phyloP scores from a whole-genome alignment of 139 green algal genomes.

The Trebouxia sp. region DNA sequence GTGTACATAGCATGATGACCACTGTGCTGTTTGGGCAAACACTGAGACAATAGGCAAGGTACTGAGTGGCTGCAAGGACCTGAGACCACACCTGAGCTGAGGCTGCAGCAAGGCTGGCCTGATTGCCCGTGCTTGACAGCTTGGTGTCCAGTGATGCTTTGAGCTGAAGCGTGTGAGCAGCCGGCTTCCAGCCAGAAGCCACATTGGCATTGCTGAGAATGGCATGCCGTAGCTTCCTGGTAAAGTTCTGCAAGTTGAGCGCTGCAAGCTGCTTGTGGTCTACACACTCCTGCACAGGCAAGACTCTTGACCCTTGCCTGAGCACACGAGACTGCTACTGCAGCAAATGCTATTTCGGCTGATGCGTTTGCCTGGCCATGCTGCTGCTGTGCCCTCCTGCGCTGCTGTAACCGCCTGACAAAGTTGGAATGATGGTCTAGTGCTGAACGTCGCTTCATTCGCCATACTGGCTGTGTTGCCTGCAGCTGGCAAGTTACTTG shows the following conservation, averaged over 20 bases:
- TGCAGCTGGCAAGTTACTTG: not conserved
- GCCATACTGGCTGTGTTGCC: not conserved
- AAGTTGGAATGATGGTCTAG: not conserved
- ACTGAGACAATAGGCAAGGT: too few relatives aligned
- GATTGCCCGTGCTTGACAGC: not conserved
- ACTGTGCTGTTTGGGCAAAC: too few relatives aligned
- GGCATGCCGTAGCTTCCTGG: not conserved
- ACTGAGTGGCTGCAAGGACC: too few relatives aligned
- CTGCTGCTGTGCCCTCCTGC: not conserved
- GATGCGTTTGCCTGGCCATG: not conserved
- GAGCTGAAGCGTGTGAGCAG: not conserved
- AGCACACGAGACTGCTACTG: too few relatives aligned
- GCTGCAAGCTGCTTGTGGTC: not conserved
- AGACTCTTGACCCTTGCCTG: too few relatives aligned
- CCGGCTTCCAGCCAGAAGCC: not conserved
- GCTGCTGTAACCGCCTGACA: not conserved
- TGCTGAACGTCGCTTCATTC: conserved; percentile 1
- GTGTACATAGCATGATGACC: too few relatives aligned
- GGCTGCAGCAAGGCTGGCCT: not conserved
- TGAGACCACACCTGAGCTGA: too few relatives aligned
- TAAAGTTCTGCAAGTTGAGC: not conserved
- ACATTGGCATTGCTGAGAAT: not conserved
- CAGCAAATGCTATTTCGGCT: not conserved
- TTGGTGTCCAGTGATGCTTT: not conserved
- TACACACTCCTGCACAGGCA: not conserved